Evolutionary conservation across 805 yeast genomes (phyloP).

Genomic region (Candida fluviatilis): DNA sequence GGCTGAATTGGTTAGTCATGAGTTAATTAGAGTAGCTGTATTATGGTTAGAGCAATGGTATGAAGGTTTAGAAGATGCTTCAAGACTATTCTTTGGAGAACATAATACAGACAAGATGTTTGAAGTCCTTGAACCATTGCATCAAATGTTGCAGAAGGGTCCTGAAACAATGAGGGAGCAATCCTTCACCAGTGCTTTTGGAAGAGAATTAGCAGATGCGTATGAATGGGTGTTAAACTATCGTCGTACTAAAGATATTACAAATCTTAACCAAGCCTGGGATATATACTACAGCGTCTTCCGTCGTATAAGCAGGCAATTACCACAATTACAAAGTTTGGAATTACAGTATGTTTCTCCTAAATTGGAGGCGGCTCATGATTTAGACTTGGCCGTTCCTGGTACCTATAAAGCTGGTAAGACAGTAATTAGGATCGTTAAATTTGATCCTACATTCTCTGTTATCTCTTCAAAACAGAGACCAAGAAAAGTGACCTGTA

Average conservation of each 20-base stretch:
- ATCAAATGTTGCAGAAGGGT: slow-evolving; percentile 76
- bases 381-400: slow-evolving; percentile 86
- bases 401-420: slow-evolving; percentile 89
- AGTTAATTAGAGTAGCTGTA: slow-evolving; percentile 90
- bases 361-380: slow-evolving; percentile 68
- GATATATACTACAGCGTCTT: slow-evolving; percentile 92
- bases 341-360: slow-evolving; percentile 96
- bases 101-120: slow-evolving; percentile 94
- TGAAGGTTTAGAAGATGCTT: slow-evolving; percentile 96
- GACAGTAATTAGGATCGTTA: slow-evolving; percentile 65
- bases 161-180: slow-evolving; percentile 92
- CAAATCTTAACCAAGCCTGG: slow-evolving; percentile 96
- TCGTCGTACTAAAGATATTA: slow-evolving; percentile 77
- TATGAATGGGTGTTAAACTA: slow-evolving; percentile 88
- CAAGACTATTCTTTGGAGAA: slow-evolving; percentile 88
- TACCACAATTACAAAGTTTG: slow-evolving; percentile 80
- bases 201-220: slow-evolving; percentile 88
- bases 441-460: slow-evolving; percentile 77
- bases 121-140: slow-evolving; percentile 83
- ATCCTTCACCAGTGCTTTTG: slow-evolving; percentile 89
- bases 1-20: slow-evolving; percentile 91
- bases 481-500: slow-evolving; percentile 76
- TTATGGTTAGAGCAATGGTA: slow-evolving; percentile 98
- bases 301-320: slow-evolving; percentile 82
- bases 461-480: slow-evolving; percentile 95